Evolutionary conservation across 2,329 filamentous ascomycete genomes (phyloP), one percentile per base, ranked within the genome.

Genomic region (Claviceps monticola): DNA sequence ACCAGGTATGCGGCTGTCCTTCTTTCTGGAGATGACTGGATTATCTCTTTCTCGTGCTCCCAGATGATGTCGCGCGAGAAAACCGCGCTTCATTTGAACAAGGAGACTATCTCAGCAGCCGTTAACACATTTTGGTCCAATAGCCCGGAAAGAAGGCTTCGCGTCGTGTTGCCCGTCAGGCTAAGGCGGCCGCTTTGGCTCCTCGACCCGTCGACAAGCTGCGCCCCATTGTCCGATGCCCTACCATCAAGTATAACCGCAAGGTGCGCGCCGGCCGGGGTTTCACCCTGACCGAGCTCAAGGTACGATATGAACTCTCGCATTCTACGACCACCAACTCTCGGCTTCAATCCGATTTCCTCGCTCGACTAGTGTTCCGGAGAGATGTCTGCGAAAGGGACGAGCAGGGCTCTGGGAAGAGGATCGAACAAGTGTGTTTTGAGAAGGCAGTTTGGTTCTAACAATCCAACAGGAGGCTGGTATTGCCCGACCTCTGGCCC

Each of bases 211-310:
- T 96, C 74, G 93, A 98, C 82, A 90, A 88, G 76, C 82, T 98
- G 71, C 84, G 90, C 72, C 93, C 93, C 62, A 77, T 97, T 74
- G 91, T 98, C 65, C 87, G 90, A 79, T 97, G 91, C 85, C 91
- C 93, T 70, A 91, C 88, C 66, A 75, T 96, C 80, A 95, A 94
- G 82, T 95, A 98, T 83, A 98, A 98, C 88, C 90, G 93, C 71
- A 89, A 89, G 71, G 86, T 94, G 70, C 86, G 93, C 72, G 83
- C 88, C 69, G 93, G 93, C 74, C 89, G 93, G 80, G 93, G 93
- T 72, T 98, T 98, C 86, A 88, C 91, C 65, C 80, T 97, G 63
- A 80, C 84, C 76, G 93, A 98, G 83, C 81, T 98, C 72, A 98
- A 98, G 90, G 91, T 96, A 86, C 61, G 72, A 50, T 46, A 39